Percentiles rank a stretch among this genome's conserved stretches.
These are phyloP conservation scores for Solanum dulcamara DNA, from an alignment of 257 asterid genomes.

Conservation along the genomic window DNA sequence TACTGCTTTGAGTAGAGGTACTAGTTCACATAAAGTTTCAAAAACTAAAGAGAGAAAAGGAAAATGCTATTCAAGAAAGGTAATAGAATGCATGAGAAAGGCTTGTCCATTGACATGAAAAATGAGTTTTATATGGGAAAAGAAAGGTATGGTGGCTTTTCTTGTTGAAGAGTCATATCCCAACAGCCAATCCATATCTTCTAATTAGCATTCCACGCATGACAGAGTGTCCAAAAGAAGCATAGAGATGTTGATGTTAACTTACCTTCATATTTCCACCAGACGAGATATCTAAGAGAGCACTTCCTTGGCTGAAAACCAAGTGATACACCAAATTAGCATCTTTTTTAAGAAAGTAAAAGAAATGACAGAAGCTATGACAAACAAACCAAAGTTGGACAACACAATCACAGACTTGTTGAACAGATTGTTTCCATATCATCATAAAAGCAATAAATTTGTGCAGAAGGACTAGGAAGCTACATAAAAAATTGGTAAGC, in stretches of 20 bases:
- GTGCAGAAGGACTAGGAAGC: not conserved
- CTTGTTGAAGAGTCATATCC: not conserved
- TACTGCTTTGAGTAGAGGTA: not conserved
- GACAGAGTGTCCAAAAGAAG: not conserved
- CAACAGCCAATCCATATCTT: not conserved
- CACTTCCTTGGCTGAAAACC: constrained; percentile 83
- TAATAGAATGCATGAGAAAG: not conserved
- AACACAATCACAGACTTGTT: not conserved
- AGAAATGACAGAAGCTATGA: not conserved
- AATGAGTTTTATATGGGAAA: not conserved
- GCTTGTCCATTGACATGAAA: not conserved
- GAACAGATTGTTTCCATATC: not conserved
- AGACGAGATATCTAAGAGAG: constrained; percentile 54
- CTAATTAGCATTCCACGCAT: not conserved
- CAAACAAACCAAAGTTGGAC: not conserved
- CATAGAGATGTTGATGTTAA: not conserved
- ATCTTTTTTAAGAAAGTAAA: not conserved
- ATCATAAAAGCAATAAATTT: not conserved
- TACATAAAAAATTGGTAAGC: not conserved
- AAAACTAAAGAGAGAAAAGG: not conserved
- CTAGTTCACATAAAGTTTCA: not conserved
- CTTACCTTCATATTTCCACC: constrained; percentile 97
- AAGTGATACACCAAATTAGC: constrained; percentile 12
- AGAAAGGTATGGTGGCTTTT: not conserved
- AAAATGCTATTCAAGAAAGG: not conserved